Conservation (phyloP, 495 filamentous ascomycete genomes). For the Aspergillus hancockii region DNA sequence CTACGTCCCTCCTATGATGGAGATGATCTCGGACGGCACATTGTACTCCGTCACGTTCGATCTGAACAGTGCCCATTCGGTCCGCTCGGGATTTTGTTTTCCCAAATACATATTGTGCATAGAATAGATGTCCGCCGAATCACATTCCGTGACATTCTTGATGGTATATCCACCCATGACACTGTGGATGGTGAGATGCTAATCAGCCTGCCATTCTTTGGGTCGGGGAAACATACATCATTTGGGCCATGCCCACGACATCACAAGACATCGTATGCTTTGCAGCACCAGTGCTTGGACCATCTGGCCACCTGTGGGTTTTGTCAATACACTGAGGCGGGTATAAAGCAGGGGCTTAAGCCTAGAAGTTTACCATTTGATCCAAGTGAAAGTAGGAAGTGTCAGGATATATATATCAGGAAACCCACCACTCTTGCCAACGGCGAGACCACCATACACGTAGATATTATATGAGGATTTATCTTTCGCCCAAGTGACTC, state of each 20-base stretch:
- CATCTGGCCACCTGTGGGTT: constrained; percentile 3
- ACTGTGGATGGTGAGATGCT: background rate
- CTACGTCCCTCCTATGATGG: constrained; percentile 9
- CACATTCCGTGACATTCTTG: constrained; percentile 7
- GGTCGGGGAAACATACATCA: constrained; percentile 6
- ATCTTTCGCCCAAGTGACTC: constrained; percentile 8
- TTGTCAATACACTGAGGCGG: background rate
- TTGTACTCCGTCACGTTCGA: constrained; percentile 10
- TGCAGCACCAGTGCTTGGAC: background rate
- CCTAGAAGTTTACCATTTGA: constrained; percentile 9
- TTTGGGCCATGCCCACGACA: constrained; percentile 6
- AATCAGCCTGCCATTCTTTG: background rate
- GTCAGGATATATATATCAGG: constrained; percentile 12
- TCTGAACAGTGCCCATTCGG: constrained; percentile 2
- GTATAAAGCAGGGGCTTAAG: background rate
- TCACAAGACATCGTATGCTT: constrained; percentile 11
- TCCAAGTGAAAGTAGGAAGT: constrained; percentile 10
- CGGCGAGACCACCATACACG: background rate
- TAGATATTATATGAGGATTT: constrained; percentile 14
- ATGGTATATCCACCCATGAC: constrained; percentile 10
- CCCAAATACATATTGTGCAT: constrained; percentile 13
- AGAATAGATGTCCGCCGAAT: constrained; percentile 3
- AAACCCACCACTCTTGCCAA: background rate
- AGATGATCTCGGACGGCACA: constrained; percentile 2
- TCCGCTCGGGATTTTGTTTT: constrained; percentile 1